A percentile compares a stretch with the other conserved stretches of the same genome.
phyloP scores from a whole-genome alignment of 768 basidiomycete species.

The Filobasidium floriforme region DNA sequence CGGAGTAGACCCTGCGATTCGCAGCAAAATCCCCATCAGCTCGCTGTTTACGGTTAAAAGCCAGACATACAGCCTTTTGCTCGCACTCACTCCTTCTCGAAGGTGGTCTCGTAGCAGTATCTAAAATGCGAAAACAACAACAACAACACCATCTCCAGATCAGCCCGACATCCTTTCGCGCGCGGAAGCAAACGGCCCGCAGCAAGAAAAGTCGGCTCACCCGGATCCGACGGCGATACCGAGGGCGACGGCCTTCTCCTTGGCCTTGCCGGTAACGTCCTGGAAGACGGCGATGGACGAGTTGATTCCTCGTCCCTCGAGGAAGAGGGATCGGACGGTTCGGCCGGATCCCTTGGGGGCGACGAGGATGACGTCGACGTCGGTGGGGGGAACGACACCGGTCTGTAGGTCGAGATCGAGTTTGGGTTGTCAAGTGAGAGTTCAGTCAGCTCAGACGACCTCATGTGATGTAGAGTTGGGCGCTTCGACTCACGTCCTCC shows the following conservation, averaged over 20 bases:
- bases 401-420: conserved; percentile 48
- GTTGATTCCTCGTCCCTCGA: conserved; percentile 77
- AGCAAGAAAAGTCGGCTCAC: too few species aligned
- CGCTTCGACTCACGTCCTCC: conserved; percentile 56
- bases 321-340: conserved; percentile 98
- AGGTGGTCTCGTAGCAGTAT: conserved; percentile 98
- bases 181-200: background rate
- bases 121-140: background rate
- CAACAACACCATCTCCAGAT: background rate
- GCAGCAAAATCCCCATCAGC: background rate
- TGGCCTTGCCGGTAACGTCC: conserved; percentile 94
- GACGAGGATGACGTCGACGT: conserved; percentile 98
- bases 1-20: conserved; percentile 67
- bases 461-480: background rate
- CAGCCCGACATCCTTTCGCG: background rate
- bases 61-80: background rate
- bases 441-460: background rate
- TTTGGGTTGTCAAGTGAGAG: background rate
- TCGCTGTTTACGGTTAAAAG: background rate
- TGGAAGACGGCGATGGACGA: conserved; percentile 91
- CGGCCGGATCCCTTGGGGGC: conserved; percentile 98
- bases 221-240: conserved; percentile 88
- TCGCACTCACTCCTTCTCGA: conserved; percentile 70
- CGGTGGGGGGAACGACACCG: conserved; percentile 77
- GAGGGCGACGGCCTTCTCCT: conserved; percentile 91